Evolutionary conservation across 495 filamentous ascomycete species (phyloP), one percentile per base, ranked within the genome.

Genomic region (Glarea lozoyensis): DNA sequence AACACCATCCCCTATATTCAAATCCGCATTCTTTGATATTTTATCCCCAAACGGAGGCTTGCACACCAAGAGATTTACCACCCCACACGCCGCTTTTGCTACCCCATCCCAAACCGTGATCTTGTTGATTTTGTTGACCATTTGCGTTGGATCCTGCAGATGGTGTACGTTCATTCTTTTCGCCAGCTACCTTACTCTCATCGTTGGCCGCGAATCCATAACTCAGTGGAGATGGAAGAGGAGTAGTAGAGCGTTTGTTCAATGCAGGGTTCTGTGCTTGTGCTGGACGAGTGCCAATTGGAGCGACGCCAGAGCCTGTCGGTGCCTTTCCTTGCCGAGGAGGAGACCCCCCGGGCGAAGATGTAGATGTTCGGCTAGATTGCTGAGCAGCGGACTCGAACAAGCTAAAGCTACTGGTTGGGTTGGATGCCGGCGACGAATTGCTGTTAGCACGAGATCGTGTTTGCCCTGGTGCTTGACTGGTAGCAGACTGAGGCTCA

Each of bases 281-380:
- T 17, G 54, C 65, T 0, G 89, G 92, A 21, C 92, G 81, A 37
- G 93, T 94, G 29, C 92, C 92, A 52, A 98, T 98, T 17, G 92
- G 90, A 12, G 89, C 90, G 15, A 96, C 87, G 15, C 77, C 69
- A 23, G 78, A 70, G 32, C 77, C 73, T 15, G 71, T 65, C 9
- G 67, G 63, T 12, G 69, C 52, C 56, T 80, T 79, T 15, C 62
- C 54, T 51, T 82, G 75, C 46, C 81, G 79, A 34, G 88, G 86
- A 10, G 89, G 86, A 5, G 88, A 93, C n/a, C 79, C 87, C 48
- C 82, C 79, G 6, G 92, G 89, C 4, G 90, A 94, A 1, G 92
- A 94, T 48, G 79, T 84, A 40, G 88, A 94, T 18, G 89, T 94
- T 42, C 82, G 81, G 61, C 73, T 86, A 25, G 84, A 75, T 67